Evolutionary conservation across 2,329 filamentous ascomycete genomes (phyloP), one percentile per base, ranked within the genome.

Genomic region (Colletotrichum gloeosporioides): DNA sequence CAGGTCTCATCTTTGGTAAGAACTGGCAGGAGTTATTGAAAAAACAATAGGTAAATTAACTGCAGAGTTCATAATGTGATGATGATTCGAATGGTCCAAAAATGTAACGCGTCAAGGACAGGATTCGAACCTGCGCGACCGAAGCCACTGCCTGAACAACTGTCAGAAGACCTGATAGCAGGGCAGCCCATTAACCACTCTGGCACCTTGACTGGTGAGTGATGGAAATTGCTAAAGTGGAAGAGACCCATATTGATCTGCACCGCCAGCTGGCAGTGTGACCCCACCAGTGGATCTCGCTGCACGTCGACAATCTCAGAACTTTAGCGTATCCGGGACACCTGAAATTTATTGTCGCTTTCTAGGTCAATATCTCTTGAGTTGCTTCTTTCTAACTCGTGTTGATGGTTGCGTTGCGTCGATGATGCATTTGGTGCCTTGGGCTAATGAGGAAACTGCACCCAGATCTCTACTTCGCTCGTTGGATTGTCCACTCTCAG

Each of bases 181-280:
- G 66, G 66, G 66, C 66, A 69, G 66, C 66, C 66, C 66, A 69
- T 61, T 69, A 69, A 69, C 66, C 66, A 69, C 66, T 69, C 66
- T 69, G 53, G 66, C 66, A 68, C 65, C 65, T 68, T 68, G 65
- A 68, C 65, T 7, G 0, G 29, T 55, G 15, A 36, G 57, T 64
- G 31, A 27, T 68, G 25, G 29, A 34, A 39, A 32, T 1, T 0
- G 5, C 3, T 1, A 0, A 7, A 6, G 61, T 12, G 22, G 29
- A 27, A 62, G 55, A 62, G 29, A 62, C 29, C 22, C 62, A 64
- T 64, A 64, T 36, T 27, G n/a, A 53, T 53, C 44, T 53, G 44
- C 44, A 53, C 44, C n/a, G 44, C n/a, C n/a, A 53, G 44, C 44
- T 31, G 22, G 55, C 55, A 59, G 16, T 59, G 55, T 59, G 22